phyloP scores from a whole-genome alignment of 805 yeast genomes.

The Lachancea meyersii region DNA sequence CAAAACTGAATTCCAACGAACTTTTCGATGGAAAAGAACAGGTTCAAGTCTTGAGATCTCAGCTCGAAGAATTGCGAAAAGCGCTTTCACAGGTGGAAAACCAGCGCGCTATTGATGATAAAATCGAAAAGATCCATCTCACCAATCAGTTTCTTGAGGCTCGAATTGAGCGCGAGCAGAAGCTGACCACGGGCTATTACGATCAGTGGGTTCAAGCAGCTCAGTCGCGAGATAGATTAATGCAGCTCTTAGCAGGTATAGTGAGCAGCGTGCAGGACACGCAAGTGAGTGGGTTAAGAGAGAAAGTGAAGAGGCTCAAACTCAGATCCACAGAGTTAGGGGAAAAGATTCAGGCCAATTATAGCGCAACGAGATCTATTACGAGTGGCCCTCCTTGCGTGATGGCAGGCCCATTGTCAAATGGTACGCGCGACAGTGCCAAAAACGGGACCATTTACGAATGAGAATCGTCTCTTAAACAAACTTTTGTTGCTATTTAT shows the following conservation, averaged over 20 bases:
- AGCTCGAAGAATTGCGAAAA: conserved; percentile 36
- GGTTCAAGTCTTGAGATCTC: conserved; percentile 34
- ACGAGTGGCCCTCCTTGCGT: no score
- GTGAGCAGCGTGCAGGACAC: conserved; percentile 3
- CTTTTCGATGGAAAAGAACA: conserved; percentile 22
- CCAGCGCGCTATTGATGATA: conserved; percentile 17
- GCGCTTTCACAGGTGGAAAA: conserved; percentile 23
- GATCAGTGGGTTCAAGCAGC: conserved; percentile 3
- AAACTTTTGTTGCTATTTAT: not conserved
- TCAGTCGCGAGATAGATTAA: conserved; percentile 2
- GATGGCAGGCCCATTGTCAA: no score
- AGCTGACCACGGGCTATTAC: conserved; percentile 4
- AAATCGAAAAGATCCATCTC: conserved; percentile 23
- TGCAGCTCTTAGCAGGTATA: conserved; percentile 3
- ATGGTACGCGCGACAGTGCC: no score
- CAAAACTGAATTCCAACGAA: conserved; percentile 25
- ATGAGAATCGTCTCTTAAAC: no score
- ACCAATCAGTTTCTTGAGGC: conserved; percentile 14
- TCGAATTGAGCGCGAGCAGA: conserved; percentile 15
- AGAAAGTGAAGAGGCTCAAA: not conserved
- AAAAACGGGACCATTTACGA: no score
- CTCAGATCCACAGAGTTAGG: not conserved
- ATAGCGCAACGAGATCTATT: not conserved
- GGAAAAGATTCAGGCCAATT: not conserved
- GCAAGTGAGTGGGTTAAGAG: not conserved